Evolutionary conservation across 106 monocot genomes (phyloP), one percentile per base, ranked within the genome.

Genomic region (Dioscorea alata): DNA sequence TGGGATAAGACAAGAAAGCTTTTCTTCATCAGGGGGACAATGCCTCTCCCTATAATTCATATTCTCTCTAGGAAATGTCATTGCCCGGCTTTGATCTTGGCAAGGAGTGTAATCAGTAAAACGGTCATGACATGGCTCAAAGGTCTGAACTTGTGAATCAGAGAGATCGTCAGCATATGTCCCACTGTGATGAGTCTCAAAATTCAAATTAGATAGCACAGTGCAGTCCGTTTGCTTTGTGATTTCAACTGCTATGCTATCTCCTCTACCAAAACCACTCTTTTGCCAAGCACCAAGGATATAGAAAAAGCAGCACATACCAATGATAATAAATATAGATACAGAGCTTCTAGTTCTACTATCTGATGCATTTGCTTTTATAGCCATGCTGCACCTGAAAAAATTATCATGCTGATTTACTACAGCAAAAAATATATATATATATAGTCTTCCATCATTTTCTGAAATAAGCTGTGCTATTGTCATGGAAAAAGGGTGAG

Each of bases 271-370:
- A 31, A 83, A 78, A 17, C 78, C 83, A 42, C 83, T 83, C 74
- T 71, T 66, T 31, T 83, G 83, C 78, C 78, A 83, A 10, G 78
- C 83, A 16, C 83, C 83, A 1, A 83, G 61, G 15, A 83, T 23
- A 64, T 83, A 83, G 74, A 78, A 83, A 70, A 83, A 83, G 75
- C 73, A 78, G 48, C 83, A 83, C 64, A 83, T 60, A 31, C 74
- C 70, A 53, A 78, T 53, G 18, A 83, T 49, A 42, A 83, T 78
- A 53, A 74, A 70, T 61, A 83, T 33, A 2, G 78, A 83, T 14
- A 83, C 60, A 12, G 78, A 74, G 57, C 74, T 83, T 60, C 83
- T 60, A 8, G 78, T 74, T 28, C 73, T 56, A 32, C 52, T 77
- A 4, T 82, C 82, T 16, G 57, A 61, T 8, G 74, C 19, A 48